Evolutionary conservation across 768 basidiomycete genomes (phyloP), one percentile per base, ranked within the genome.

Genomic region (Lyophyllum decastes): DNA sequence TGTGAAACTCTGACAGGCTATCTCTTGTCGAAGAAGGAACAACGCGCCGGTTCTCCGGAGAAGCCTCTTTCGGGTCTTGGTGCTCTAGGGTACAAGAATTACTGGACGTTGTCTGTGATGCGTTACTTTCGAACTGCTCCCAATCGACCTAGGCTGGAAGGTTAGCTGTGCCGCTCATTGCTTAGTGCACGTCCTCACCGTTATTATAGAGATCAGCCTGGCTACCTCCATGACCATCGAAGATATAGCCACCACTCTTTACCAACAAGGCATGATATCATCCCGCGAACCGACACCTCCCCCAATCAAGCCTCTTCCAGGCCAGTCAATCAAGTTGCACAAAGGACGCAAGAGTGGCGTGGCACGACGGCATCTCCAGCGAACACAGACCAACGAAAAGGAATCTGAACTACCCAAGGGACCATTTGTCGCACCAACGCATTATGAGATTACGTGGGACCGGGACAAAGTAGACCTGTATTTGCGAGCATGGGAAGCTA

Each of bases 11-110:
- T 55, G 58, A 25, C 61, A 98, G 96, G 97, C 74, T 99, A 97
- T 75, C 79, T 97, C 8, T 76, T 99, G 62, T 97, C 95, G 7
- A 96, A 92, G 80, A 97, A 97, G 68, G 97, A 99, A 71, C 87
- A 86, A 30, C 78, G 94, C 53, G 68, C 86, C 11, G 97, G 97
- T 21, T 94, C 95, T 7, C 97, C 97, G 1, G 97, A 99, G 72
- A 95, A 95, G 65, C 97, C 97, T 12, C 83, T 99, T 12, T 98
- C 95, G 43, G 89, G 84, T 40, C 82, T 99, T 24, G 97, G 97
- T 22, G 89, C 92, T 12, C 78, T 98, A 52, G 92, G 94, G n/a
- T 99, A 99, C 76, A 88, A 82, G 76, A 92, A 88, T 61, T 98
- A 98, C 69, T 98, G 97, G 96, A 92, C 87, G 2, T 76, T 95